Conservation (phyloP, 345 rosid species). For the Aurinia saxatilis region DNA sequence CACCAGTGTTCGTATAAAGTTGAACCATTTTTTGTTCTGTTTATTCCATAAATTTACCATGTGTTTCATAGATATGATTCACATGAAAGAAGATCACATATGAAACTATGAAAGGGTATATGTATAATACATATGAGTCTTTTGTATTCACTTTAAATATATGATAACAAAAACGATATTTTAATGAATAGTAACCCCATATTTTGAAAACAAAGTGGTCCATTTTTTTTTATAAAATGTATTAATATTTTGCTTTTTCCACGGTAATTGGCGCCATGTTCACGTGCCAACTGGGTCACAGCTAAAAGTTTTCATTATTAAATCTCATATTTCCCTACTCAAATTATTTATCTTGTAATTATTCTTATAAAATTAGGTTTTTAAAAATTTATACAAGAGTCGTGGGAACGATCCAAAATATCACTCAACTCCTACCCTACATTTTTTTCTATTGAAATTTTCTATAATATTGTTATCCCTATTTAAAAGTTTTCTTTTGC, state of each 20-base stretch:
- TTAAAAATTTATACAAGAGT: constrained; percentile 3
- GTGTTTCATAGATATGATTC: no score
- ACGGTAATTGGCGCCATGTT: constrained; percentile 24
- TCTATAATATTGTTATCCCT: not conserved
- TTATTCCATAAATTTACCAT: no score
- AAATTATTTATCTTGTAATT: not conserved
- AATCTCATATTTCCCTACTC: not conserved
- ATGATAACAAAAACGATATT: constrained; percentile 4
- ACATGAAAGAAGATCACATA: no score
- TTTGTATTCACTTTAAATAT: not conserved
- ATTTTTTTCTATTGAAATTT: not conserved
- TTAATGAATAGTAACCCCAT: constrained; percentile 6
- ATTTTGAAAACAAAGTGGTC: constrained; percentile 18
- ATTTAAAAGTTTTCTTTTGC: not conserved
- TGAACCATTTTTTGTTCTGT: not conserved
- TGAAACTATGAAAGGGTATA: no score
- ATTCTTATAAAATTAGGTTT: not conserved
- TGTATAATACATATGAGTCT: no score
- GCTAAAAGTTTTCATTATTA: constrained; percentile 29
- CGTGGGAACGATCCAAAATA: constrained; percentile 31
- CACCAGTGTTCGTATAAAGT: not conserved
- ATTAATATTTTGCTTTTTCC: constrained; percentile 6
- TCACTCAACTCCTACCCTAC: constrained; percentile 23
- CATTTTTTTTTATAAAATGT: constrained; percentile 17
- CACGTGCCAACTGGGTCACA: constrained; percentile 42